Evolutionary conservation across 805 yeast species (phyloP).

Genomic region (Kluyveromyces dobzhanskii): DNA sequence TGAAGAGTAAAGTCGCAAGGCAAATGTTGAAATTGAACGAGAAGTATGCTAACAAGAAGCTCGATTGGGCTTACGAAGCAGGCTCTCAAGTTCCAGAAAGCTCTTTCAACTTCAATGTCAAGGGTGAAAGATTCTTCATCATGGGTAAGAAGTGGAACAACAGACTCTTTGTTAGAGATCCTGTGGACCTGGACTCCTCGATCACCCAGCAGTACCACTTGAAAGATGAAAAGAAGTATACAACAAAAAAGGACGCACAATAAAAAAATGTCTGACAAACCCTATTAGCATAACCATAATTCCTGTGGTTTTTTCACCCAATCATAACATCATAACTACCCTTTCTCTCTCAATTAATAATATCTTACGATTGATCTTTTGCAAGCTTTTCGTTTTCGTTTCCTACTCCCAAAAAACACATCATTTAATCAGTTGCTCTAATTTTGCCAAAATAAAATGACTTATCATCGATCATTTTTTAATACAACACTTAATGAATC

Average conservation of each 20-base stretch:
- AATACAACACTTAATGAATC: too few relatives aligned
- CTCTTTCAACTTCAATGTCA: slow-evolving; percentile 3
- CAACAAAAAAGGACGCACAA: not conserved
- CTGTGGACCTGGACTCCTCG: not conserved
- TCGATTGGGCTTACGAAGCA: slow-evolving; percentile 6
- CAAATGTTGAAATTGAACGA: slow-evolving; percentile 3
- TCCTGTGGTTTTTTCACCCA: too few relatives aligned
- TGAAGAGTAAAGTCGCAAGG: slow-evolving; percentile 3
- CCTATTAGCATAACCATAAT: too few relatives aligned
- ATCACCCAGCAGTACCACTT: not conserved
- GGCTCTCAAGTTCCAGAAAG: slow-evolving; percentile 8
- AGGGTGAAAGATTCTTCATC: slow-evolving; percentile 5
- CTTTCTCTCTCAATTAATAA: too few relatives aligned
- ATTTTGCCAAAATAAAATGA: too few relatives aligned
- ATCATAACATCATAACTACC: too few relatives aligned
- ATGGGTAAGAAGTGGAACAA: slow-evolving; percentile 7
- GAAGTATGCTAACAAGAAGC: not conserved
- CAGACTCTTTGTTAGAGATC: slow-evolving; percentile 6
- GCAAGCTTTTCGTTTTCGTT: too few relatives aligned
- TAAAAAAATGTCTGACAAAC: too few relatives aligned
- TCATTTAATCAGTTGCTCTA: too few relatives aligned
- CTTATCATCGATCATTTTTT: too few relatives aligned
- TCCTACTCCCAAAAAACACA: too few relatives aligned
- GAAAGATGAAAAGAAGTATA: not conserved
- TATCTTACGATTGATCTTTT: too few relatives aligned